These are phyloP conservation scores for Corrigiola litoralis DNA, from an alignment of 179 eudicot genomes.

Conservation along the genomic window DNA sequence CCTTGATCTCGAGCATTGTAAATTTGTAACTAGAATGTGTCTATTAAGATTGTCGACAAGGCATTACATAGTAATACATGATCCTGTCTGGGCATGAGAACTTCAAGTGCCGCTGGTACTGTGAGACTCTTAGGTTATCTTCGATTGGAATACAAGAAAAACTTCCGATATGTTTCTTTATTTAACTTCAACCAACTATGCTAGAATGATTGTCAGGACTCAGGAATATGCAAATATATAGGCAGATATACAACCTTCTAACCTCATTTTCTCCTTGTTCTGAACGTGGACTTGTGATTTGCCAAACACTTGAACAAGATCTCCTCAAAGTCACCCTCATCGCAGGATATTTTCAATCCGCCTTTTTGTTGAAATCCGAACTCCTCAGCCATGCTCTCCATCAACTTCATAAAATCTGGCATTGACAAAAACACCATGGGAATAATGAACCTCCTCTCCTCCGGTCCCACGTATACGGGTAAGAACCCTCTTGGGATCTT, in stretches of 20 bases:
- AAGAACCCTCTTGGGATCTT: conserved; percentile 19
- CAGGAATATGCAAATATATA: neutral
- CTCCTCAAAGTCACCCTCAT: conserved; percentile 24
- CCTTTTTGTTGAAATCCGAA: conserved; percentile 27
- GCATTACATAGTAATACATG: neutral
- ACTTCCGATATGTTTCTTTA: too few species aligned
- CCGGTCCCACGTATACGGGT: conserved; percentile 24
- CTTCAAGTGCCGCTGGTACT: too few species aligned
- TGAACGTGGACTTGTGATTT: conserved; percentile 1
- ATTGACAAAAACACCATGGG: conserved; percentile 19
- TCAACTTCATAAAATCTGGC: conserved; percentile 19
- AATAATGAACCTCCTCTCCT: conserved; percentile 15
- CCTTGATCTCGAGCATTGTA: neutral
- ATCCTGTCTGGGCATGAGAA: too few species aligned
- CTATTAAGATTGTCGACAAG: neutral
- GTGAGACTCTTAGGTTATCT: too few species aligned
- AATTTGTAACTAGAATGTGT: neutral
- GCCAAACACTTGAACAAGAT: conserved; percentile 24
- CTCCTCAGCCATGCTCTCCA: conserved; percentile 24
- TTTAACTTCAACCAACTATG: too few species aligned
- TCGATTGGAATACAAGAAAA: too few species aligned
- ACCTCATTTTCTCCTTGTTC: conserved; percentile 10
- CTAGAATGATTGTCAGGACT: neutral
- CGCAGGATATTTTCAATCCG: conserved; percentile 28
- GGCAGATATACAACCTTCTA: neutral